Base-by-base conservation (phyloP, 2,329 filamentous ascomycete species). In the Colletotrichum simmondsii region DNA sequence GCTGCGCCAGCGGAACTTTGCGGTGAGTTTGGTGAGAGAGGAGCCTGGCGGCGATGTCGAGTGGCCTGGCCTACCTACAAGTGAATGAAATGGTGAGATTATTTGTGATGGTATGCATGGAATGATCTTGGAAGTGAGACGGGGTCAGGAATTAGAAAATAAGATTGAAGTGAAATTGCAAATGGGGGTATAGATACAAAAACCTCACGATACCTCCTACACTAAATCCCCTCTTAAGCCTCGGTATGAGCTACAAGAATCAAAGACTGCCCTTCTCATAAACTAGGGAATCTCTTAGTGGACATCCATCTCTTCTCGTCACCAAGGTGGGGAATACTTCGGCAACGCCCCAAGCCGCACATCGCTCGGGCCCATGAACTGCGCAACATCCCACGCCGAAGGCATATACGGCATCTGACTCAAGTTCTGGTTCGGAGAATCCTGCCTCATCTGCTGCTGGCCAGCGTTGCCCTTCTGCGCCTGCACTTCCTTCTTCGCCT, bases 401-500 rank as follows among this genome's bases (percentile, higher is more conserved):
- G 66, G 62, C 52, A 60, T 57, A 28, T 72, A 74, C 0, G 59
- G 52, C 58, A 19, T 10, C 62, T 76, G 67, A 11, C 32, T 35
- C 32, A 35, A 4, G 32, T 35, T 35, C 32, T 35, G 32, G 32
- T 14, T 54, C 6, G 35, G 42, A n/a, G 53, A 46, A 14, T 54
- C 53, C 53, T 73, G 61, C 24, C 54, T 61, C 8, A 61, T 37
- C 49, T 63, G 71, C 37, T 42, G 37, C 37, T 42, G 37, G 6
- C 22, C 46, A 7, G 46, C 11, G 59, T 26, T 56, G 7, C 8
- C 59, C 30, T 71, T 49, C 30, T 64, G 70, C 32, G 59, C 35
- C 72, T 73, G 67, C 66, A 83, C 72, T 46, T 81, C 81, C 75
- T 82, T 84, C 79, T 84, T 86, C 24, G 81, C 80, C 74, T 79